phyloP scores from a whole-genome alignment of 805 yeast genomes.

The Candida anglica region DNA sequence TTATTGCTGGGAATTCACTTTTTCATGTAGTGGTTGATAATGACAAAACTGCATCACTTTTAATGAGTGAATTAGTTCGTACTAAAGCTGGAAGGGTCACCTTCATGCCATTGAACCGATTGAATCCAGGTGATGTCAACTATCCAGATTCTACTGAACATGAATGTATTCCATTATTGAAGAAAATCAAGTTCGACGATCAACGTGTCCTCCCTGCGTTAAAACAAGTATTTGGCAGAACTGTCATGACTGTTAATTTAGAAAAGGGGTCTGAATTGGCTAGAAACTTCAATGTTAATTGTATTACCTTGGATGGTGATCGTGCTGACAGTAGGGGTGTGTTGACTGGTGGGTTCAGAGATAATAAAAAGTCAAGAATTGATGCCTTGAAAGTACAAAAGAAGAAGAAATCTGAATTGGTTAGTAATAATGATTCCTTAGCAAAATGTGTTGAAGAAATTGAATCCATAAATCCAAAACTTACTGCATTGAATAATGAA shows the following conservation, averaged over 20 bases:
- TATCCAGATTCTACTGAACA: constrained; percentile 58
- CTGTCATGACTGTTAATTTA: constrained; percentile 71
- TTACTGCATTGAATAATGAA: constrained; percentile 47
- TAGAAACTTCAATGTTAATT: constrained; percentile 54
- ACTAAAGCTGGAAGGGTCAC: constrained; percentile 81
- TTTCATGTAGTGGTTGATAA: constrained; percentile 88
- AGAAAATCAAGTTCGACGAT: constrained; percentile 60
- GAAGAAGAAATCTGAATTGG: constrained; percentile 47
- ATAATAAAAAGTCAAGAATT: constrained; percentile 60
- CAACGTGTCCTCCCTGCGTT: constrained; percentile 61
- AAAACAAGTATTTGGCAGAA: constrained; percentile 73
- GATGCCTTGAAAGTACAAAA: constrained; percentile 62
- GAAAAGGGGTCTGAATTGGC: constrained; percentile 68
- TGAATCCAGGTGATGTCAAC: constrained; percentile 36
- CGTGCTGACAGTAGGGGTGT: constrained; percentile 81
- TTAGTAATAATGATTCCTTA: constrained; percentile 34
- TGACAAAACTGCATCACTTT: constrained; percentile 73
- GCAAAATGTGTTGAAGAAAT: constrained; percentile 34
- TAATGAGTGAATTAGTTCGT: constrained; percentile 72
- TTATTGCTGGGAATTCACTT: constrained; percentile 79
- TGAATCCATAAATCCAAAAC: constrained; percentile 43
- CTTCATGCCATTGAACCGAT: constrained; percentile 81
- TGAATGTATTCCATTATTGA: constrained; percentile 73
- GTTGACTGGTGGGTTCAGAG: constrained; percentile 83
- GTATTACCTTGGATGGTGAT: constrained; percentile 92